These are phyloP conservation scores for Globisporangium takayamanum DNA, from an alignment of 352 stramenopile genomes.

Conservation along the genomic window DNA sequence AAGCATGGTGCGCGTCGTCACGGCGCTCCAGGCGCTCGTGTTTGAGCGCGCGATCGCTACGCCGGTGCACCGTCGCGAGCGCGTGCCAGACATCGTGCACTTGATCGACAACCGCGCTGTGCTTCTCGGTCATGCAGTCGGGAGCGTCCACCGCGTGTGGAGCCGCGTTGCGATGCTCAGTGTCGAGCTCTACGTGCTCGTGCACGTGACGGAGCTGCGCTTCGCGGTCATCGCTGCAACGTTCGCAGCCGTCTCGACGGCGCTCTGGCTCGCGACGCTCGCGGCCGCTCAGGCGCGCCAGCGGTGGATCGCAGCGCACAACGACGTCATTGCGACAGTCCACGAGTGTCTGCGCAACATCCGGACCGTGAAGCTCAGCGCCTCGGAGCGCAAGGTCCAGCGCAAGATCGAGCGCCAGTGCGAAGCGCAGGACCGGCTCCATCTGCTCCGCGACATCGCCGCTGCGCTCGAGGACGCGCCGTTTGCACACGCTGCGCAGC, in stretches of 20 bases:
- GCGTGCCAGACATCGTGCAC: conserved; percentile 30
- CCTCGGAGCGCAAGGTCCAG: conserved; percentile 66
- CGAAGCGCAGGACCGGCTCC: conserved; percentile 15
- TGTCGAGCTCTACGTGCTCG: conserved; percentile 30
- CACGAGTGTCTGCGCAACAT: conserved; percentile 40
- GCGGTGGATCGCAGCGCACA: conserved; percentile 19
- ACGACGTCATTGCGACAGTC: conserved; percentile 29
- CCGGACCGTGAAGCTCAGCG: conserved; percentile 82
- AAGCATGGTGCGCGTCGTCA: conserved; percentile 13
- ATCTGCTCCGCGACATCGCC: neutral
- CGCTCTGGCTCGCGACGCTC: conserved; percentile 14
- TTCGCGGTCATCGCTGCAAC: conserved; percentile 22
- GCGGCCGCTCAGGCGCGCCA: neutral
- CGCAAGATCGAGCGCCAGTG: conserved; percentile 38
- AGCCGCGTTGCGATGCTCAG: conserved; percentile 22
- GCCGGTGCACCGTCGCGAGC: conserved; percentile 5
- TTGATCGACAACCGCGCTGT: conserved; percentile 27
- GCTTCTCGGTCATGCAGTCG: conserved; percentile 20
- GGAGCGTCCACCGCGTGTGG: conserved; percentile 27
- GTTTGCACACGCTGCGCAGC: conserved; percentile 18
- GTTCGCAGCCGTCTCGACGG: conserved; percentile 15
- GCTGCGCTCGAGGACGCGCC: neutral
- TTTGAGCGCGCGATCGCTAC: conserved; percentile 28
- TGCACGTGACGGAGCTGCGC: conserved; percentile 28
- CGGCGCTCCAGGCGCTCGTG: conserved; percentile 22